A percentile compares a stretch with the other conserved stretches of the same genome.
Conservation (phyloP, 2,329 filamentous ascomycete species). For the Thermothelomyces thermophilus region DNA sequence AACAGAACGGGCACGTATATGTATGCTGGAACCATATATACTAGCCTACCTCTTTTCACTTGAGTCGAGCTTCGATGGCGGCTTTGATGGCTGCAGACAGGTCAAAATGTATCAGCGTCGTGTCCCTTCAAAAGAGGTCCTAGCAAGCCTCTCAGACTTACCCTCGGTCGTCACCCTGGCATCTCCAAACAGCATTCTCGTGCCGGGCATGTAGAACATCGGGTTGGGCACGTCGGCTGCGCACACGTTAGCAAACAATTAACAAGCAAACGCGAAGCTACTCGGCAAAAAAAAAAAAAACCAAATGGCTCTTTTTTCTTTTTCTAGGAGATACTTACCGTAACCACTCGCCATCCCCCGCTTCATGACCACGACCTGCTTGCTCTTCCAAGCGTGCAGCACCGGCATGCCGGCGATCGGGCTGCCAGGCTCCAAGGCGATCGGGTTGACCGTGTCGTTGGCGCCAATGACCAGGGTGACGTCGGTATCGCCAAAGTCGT, state of each 20-base stretch:
- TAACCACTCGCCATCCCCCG: constrained; percentile 83
- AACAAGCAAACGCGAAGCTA: background rate
- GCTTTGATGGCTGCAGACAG: constrained; percentile 27
- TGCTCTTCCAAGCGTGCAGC: constrained; percentile 87
- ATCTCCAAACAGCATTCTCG: constrained; percentile 89
- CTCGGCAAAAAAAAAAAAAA: too few relatives aligned
- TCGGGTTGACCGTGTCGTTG: constrained; percentile 89
- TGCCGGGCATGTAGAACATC: constrained; percentile 87
- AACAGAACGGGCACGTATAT: constrained; percentile 8
- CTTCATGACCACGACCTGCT: constrained; percentile 92
- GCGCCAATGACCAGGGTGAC: constrained; percentile 84
- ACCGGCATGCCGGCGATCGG: constrained; percentile 91
- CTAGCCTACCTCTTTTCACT: constrained; percentile 14
- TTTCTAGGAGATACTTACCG: constrained; percentile 44
- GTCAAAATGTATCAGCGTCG: background rate
- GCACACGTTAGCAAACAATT: background rate
- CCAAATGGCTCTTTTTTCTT: too few relatives aligned
- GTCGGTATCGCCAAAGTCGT: constrained; percentile 81
- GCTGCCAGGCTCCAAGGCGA: constrained; percentile 74
- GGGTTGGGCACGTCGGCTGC: constrained; percentile 82
- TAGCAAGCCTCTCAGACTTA: too few relatives aligned
- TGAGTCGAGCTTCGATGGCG: constrained; percentile 28
- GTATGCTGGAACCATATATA: constrained; percentile 2
- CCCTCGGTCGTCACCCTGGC: constrained; percentile 78
- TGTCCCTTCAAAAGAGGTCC: rapidly evolving